A percentile compares a stretch with the other conserved stretches of the same genome.
phyloP scores from a whole-genome alignment of 2,329 filamentous ascomycete genomes.

The Pseudogymnoascus sp. region DNA sequence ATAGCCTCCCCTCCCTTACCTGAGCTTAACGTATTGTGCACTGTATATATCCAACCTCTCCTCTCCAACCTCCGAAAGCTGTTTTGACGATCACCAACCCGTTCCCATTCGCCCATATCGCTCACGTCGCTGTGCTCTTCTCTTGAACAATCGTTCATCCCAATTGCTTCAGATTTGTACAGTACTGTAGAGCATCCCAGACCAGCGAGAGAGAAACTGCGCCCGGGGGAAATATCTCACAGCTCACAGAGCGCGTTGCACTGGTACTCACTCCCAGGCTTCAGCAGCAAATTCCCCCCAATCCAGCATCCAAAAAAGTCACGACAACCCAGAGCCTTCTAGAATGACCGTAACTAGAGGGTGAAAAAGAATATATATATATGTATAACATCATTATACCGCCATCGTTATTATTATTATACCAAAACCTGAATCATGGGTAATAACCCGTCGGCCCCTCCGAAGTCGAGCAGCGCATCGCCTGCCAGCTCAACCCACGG shows the following conservation, averaged over 20 bases:
- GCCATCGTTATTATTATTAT: background rate
- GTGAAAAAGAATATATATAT: slow-evolving; percentile 3
- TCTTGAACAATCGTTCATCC: background rate
- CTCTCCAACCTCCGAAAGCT: background rate
- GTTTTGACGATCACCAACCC: background rate
- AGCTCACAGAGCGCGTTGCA: background rate
- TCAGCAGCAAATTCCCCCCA: background rate
- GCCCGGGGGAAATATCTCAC: background rate
- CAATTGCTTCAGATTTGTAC: slow-evolving; percentile 5
- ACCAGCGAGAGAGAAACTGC: background rate
- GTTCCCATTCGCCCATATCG: background rate
- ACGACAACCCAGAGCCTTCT: background rate
- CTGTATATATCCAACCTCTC: background rate
- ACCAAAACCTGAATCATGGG: slow-evolving; percentile 32
- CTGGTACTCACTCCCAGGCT: background rate
- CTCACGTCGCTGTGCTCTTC: background rate
- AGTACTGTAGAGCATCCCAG: background rate
- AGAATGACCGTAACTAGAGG: slow-evolving; percentile 8
- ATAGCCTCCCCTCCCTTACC: background rate
- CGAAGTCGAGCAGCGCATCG: slow-evolving; percentile 17
- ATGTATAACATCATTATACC: slow-evolving; percentile 4
- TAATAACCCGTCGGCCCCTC: slow-evolving; percentile 35
- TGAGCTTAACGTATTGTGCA: background rate
- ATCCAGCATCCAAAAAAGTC: background rate
- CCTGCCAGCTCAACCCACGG: slow-evolving; percentile 25